Evolutionary conservation across 2,329 filamentous ascomycete species (phyloP), one percentile per base, ranked within the genome.

Genomic region (Chaetothyriales sp.): DNA sequence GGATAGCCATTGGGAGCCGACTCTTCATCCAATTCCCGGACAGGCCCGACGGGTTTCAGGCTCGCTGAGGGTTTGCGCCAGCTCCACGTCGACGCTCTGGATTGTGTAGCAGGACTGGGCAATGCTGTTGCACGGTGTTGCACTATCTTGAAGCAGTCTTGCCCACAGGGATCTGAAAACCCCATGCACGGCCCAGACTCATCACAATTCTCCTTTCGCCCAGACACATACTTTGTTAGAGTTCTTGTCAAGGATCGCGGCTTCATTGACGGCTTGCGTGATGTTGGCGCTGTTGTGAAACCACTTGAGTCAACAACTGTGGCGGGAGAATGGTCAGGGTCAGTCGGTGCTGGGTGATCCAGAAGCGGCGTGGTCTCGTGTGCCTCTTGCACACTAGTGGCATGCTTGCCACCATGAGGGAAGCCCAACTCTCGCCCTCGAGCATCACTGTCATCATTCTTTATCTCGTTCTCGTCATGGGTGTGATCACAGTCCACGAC

Each of bases 111-210:
- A 45, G 43, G 22, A 26, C 18, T 45, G 19, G 53, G 53, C n/a
- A 57, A 39, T 15, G 48, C 26, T 4, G 55, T 57, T 5, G 50
- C 54, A 44, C 57, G 61, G 43, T 61, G 58, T 26, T 57, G 56
- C 18, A 66, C 59, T 3, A 66, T 62, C 61, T 76, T 78, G 58
- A 77, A 76, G 62, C 79, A 81, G 53, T 81, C 77, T 20, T 70
- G 68, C 1, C 78, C 78, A 59, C 79, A 82, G 0, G 76, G 72
- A 56, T 81, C 76, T 2, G 76, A 78, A 56, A 76, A 76, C 0
- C 79, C 79, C 57, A 76, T 77, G 56, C 79, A 83, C 18, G 77
- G 75, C 0, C 77, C 78, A 49, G 73, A 66, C 49, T 76, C 72
- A 54, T 79, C 75, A 57, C 79, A 81, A 2, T 67, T 61, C 1